Conservation (phyloP, 139 green algal species). For the Tetradesmus lagerheimii region DNA sequence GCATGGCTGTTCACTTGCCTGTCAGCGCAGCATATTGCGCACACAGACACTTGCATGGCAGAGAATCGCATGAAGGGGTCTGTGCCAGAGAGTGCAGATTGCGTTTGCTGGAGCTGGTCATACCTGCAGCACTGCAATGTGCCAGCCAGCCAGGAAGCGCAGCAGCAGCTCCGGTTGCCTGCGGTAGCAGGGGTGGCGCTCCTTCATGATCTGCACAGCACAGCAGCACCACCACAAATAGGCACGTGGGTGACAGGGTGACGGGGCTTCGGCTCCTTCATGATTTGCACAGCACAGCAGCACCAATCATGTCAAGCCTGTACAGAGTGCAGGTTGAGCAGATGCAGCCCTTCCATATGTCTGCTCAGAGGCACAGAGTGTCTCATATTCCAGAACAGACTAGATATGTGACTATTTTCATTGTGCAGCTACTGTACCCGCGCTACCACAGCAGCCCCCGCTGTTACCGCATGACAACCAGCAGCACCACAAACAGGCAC, state of each 20-base stretch:
- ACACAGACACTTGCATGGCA: neutral
- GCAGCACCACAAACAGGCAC: neutral
- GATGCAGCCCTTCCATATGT: neutral
- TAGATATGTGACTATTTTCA: no score
- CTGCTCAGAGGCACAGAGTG: no score
- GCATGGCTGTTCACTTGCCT: no score
- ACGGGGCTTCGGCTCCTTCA: no score
- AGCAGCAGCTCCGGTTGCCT: conserved; percentile 32
- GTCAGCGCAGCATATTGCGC: neutral
- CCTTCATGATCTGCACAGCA: conserved; percentile 33
- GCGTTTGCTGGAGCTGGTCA: neutral
- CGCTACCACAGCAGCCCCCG: no score
- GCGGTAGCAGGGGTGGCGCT: conserved; percentile 36
- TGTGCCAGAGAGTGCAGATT: neutral
- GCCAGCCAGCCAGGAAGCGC: conserved; percentile 29
- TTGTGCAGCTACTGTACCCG: no score
- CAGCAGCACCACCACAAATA: neutral
- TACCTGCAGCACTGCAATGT: conserved; percentile 35
- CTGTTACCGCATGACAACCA: neutral
- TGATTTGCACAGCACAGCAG: no score
- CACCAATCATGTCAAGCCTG: no score
- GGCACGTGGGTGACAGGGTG: no score
- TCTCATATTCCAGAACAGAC: no score
- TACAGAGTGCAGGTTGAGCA: neutral
- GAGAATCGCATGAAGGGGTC: neutral